phyloP scores from a whole-genome alignment of 2,329 filamentous ascomycete genomes.

The Tolypocladium tundrense region DNA sequence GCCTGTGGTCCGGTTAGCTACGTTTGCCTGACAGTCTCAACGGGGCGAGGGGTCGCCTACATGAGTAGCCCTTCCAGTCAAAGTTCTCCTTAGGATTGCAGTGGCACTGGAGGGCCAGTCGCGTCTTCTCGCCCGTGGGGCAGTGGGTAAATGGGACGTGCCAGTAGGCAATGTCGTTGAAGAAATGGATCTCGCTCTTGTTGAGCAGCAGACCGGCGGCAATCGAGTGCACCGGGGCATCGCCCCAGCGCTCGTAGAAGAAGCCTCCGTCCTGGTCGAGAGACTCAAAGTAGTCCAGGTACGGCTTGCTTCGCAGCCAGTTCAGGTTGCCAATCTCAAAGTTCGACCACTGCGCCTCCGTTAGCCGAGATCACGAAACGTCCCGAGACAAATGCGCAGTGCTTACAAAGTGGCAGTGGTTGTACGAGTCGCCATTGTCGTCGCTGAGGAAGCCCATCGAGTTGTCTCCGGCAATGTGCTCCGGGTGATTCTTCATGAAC shows the following conservation, averaged over 20 bases:
- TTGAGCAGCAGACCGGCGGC: slow-evolving; percentile 77
- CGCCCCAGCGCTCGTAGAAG: slow-evolving; percentile 98
- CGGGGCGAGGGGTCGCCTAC: slow-evolving; percentile 41
- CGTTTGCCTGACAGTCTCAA: background rate
- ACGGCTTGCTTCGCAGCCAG: slow-evolving; percentile 84
- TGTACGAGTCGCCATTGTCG: slow-evolving; percentile 85
- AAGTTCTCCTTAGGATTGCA: slow-evolving; percentile 97
- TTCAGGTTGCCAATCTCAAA: slow-evolving; percentile 92
- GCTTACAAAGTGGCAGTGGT: slow-evolving; percentile 90
- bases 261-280: slow-evolving; percentile 90
- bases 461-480: slow-evolving; percentile 78
- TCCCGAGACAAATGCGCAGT: background rate
- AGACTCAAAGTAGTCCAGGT: slow-evolving; percentile 81
- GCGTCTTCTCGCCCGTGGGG: slow-evolving; percentile 77
- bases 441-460: slow-evolving; percentile 87
- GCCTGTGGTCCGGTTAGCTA: slow-evolving; percentile 13
- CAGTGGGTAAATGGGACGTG: slow-evolving; percentile 98
- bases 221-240: slow-evolving; percentile 97
- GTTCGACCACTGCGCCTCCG: slow-evolving; percentile 75
- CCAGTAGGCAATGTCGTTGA: slow-evolving; percentile 97
- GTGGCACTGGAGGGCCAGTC: slow-evolving; percentile 79
- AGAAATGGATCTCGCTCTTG: slow-evolving; percentile 95
- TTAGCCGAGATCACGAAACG: slow-evolving; percentile 2
- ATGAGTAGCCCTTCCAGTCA: slow-evolving; percentile 98
- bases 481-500: slow-evolving; percentile 82